Evolutionary conservation across 2,329 filamentous ascomycete genomes (phyloP).

Genomic region (Colletotrichum godetiae): DNA sequence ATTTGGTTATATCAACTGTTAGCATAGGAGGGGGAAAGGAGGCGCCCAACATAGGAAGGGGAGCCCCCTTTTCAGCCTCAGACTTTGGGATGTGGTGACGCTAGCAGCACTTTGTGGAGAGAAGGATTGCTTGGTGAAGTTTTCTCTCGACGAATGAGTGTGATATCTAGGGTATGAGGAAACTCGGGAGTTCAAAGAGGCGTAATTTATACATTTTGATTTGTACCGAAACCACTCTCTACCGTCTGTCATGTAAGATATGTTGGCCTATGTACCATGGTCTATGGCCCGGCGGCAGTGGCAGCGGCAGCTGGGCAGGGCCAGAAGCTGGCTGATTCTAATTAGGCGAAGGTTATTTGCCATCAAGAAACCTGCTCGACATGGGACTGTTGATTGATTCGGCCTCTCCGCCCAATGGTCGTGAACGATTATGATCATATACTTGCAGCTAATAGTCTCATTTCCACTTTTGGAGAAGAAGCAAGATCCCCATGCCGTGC

Average conservation of each 20-base stretch:
- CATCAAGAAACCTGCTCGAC: not conserved
- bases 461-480: not conserved
- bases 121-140: conserved; percentile 11
- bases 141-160: conserved; percentile 23
- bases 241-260: not conserved
- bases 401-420: not conserved
- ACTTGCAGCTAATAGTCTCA: not conserved
- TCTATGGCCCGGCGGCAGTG: not conserved
- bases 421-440: no score
- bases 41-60: conserved; percentile 15
- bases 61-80: conserved; percentile 14
- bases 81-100: conserved; percentile 23
- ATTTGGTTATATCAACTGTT: conserved; percentile 43
- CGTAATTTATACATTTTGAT: conserved; percentile 34
- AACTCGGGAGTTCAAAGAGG: conserved; percentile 35
- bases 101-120: conserved; percentile 8
- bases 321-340: not conserved
- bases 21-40: conserved; percentile 24
- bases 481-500: not conserved
- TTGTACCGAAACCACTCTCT: conserved; percentile 2
- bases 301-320: not conserved
- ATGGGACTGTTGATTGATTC: not conserved
- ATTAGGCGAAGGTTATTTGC: not conserved
- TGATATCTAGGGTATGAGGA: conserved; percentile 35
- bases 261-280: no score